These are phyloP conservation scores for Selenicereus undatus DNA, from an alignment of 148 eudicot species.

Conservation along the genomic window DNA sequence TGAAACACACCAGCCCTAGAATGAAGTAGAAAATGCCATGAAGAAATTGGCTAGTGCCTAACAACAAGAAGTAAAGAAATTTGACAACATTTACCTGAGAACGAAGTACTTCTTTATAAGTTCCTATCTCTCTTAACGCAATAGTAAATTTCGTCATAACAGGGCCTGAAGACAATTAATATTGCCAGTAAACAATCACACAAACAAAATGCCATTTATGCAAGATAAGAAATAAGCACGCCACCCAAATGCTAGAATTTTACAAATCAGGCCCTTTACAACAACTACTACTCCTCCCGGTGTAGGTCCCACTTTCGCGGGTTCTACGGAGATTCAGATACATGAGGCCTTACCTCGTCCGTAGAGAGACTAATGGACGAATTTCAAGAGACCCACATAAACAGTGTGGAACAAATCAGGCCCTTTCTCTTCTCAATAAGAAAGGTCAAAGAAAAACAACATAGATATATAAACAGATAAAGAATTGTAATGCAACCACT, in stretches of 20 bases:
- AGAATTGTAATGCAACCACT: neutral
- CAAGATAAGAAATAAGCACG: neutral
- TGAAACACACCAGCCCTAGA: neutral
- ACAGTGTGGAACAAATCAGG: neutral
- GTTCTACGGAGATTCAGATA: too few relatives aligned
- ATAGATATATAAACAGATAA: neutral
- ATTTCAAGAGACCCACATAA: too few relatives aligned
- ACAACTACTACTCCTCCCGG: too few relatives aligned
- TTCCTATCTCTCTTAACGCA: constrained; percentile 97
- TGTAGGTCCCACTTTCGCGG: too few relatives aligned
- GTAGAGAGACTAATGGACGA: too few relatives aligned
- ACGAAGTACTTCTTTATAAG: constrained; percentile 96
- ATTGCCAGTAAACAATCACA: constrained; percentile 12
- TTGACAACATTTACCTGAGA: constrained; percentile 61
- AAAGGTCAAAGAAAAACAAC: neutral
- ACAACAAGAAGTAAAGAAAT: constrained; percentile 2
- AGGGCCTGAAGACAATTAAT: constrained; percentile 54
- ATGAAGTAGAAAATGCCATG: neutral
- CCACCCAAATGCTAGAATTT: neutral
- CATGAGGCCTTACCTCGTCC: too few relatives aligned
- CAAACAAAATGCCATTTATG: neutral
- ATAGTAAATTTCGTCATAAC: constrained; percentile 98
- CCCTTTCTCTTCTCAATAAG: neutral
- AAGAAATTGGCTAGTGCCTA: neutral
- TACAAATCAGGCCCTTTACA: neutral